Evolutionary conservation across 2,329 filamentous ascomycete species (phyloP).

Genomic region (Scedosporium boydii): DNA sequence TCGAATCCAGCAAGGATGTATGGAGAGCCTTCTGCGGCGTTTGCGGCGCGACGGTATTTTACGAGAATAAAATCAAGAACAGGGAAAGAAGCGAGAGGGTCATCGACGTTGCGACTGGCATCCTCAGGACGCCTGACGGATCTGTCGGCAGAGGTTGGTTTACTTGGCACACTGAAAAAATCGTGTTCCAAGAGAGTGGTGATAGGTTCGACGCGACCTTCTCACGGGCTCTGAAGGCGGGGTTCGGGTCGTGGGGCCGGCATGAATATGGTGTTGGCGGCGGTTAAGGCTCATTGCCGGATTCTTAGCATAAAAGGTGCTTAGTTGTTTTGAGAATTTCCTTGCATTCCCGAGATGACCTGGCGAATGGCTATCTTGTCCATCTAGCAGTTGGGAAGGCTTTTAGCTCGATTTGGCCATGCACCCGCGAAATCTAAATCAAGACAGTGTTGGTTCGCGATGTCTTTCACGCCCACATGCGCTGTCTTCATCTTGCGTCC

Average conservation of each 20-base stretch:
- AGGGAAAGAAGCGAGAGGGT: constrained; percentile 22
- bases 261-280: constrained; percentile 20
- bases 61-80: constrained; percentile 16
- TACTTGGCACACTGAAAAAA: constrained; percentile 29
- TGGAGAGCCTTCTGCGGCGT: constrained; percentile 33
- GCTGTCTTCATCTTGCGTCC: too few species aligned
- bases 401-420: too few species aligned
- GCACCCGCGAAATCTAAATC: too few species aligned
- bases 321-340: too few species aligned
- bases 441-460: too few species aligned
- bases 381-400: too few species aligned
- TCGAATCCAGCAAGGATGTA: constrained; percentile 26
- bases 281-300: too few species aligned
- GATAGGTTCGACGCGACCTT: constrained; percentile 26
- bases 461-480: too few species aligned
- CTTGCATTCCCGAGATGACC: too few species aligned
- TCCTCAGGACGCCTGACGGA: constrained; percentile 34
- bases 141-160: constrained; percentile 34
- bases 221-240: constrained; percentile 22
- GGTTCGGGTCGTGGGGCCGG: constrained; percentile 26
- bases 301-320: too few species aligned
- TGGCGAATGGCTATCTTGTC: too few species aligned
- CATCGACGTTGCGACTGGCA: constrained; percentile 31
- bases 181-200: constrained; percentile 24
- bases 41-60: constrained; percentile 37